Base-by-base conservation (phyloP, 2,329 filamentous ascomycete genomes). In the Fusarium pilosicola region DNA sequence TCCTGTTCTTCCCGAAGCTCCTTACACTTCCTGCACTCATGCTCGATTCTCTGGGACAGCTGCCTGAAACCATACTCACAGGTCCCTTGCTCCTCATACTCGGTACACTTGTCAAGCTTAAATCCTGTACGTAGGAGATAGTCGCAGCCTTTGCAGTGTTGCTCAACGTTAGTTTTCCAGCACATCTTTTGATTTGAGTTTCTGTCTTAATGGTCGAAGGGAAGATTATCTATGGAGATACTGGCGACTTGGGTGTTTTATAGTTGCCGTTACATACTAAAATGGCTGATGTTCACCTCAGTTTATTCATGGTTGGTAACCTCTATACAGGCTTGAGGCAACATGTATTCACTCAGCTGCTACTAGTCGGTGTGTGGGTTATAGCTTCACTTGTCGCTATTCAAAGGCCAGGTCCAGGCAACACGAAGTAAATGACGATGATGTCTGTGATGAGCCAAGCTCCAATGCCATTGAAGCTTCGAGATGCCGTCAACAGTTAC, bases 161-260 rank as follows among this genome's bases (percentile, higher is more conserved):
- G 8, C 11, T 51, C 48, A 9, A n/a, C 5, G 11, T 3, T 20
- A 2, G 17, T 34, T 6, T 51, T 32, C n/a, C 30, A 51, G 12
- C 22, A 34, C 48, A 26, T 24, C 4, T 20, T 34, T 7, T 51
- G 22, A 17, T n/a, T 32, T 7, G 22, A 24, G n/a, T n/a, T n/a
- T n/a, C n/a, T n/a, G n/a, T n/a, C n/a, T n/a, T n/a, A n/a, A n/a
- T n/a, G n/a, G n/a, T n/a, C n/a, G n/a, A n/a, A n/a, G n/a, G n/a
- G n/a, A n/a, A n/a, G n/a, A 14, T 3, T 7, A 0, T 6, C 30
- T 6, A 18, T 20, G 6, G 15, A 7, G 7, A 20, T 22, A 22
- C 4, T 22, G n/a, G n/a, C n/a, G n/a, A n/a, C n/a, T 15, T 34
- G 8, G 32, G 32, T 7, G 20, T 48, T 49, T n/a, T 24, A 6